These are phyloP conservation scores for Penicillium coffeae DNA, from an alignment of 495 filamentous ascomycete genomes.

Conservation along the genomic window DNA sequence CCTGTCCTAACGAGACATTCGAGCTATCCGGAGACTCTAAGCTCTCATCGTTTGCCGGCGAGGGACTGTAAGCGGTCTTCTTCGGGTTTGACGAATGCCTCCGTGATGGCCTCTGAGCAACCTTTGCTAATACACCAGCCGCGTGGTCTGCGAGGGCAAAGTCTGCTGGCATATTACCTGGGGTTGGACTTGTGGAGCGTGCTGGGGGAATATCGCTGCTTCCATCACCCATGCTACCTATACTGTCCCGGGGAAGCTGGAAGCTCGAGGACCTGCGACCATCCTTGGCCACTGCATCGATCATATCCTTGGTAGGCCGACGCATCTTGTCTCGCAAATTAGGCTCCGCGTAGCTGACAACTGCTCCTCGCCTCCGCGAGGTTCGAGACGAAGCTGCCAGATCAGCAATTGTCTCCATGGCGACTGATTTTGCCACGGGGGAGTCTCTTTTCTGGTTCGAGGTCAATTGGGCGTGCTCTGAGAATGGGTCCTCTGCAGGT, in stretches of 20 bases:
- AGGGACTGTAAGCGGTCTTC: slow-evolving; percentile 3
- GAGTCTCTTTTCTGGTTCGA: slow-evolving; percentile 7
- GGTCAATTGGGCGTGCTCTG: slow-evolving; percentile 10
- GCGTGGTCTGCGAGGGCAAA: slow-evolving; percentile 6
- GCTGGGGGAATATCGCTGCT: background rate
- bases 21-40: background rate
- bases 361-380: slow-evolving; percentile 59
- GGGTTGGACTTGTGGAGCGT: background rate
- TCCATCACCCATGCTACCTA: slow-evolving; percentile 13
- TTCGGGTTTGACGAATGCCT: slow-evolving; percentile 40
- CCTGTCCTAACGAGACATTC: slow-evolving; percentile 2
- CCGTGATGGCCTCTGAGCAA: slow-evolving; percentile 25
- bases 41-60: background rate
- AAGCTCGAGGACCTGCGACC: slow-evolving; percentile 36
- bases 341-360: slow-evolving; percentile 81
- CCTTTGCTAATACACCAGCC: background rate
- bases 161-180: background rate
- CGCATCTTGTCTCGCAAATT: slow-evolving; percentile 86
- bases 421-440: slow-evolving; percentile 4
- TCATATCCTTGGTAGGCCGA: slow-evolving; percentile 68
- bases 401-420: slow-evolving; percentile 19
- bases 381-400: slow-evolving; percentile 47
- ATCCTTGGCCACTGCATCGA: slow-evolving; percentile 63
- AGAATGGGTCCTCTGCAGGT: background rate
- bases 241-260: slow-evolving; percentile 16